phyloP scores from a whole-genome alignment of 2,329 filamentous ascomycete species.

The Fusarium sp. region DNA sequence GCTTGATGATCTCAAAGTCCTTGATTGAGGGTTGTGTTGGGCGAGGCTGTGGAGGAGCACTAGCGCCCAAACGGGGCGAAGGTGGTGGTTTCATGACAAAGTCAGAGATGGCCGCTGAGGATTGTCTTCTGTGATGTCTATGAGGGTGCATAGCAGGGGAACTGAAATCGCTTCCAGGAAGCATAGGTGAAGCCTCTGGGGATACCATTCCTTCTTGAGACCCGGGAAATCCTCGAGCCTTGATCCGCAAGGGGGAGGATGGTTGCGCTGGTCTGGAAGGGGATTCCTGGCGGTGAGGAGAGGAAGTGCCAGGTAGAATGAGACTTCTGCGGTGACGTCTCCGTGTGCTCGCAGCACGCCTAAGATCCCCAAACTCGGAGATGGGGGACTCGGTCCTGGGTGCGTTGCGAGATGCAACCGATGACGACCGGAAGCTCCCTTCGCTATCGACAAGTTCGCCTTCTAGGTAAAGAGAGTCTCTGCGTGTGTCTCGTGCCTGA shows the following conservation, averaged over 20 bases:
- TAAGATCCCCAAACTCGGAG: slow-evolving; percentile 82
- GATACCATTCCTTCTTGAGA: slow-evolving; percentile 77
- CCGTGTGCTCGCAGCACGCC: slow-evolving; percentile 79
- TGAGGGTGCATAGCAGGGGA: slow-evolving; percentile 73
- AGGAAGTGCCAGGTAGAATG: slow-evolving; percentile 81
- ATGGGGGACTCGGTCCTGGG: slow-evolving; percentile 88
- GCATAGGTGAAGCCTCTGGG: slow-evolving; percentile 88
- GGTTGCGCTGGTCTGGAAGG: slow-evolving; percentile 83
- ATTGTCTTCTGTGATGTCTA: slow-evolving; percentile 86
- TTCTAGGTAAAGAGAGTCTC: slow-evolving; percentile 82
- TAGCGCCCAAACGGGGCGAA: slow-evolving; percentile 83
- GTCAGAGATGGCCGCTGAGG: slow-evolving; percentile 86
- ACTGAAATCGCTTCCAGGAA: slow-evolving; percentile 83
- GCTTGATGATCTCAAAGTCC: slow-evolving; percentile 99
- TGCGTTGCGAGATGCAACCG: slow-evolving; percentile 73
- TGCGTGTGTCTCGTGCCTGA: slow-evolving; percentile 72
- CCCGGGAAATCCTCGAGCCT: slow-evolving; percentile 74
- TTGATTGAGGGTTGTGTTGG: slow-evolving; percentile 96
- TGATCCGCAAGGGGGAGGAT: slow-evolving; percentile 89
- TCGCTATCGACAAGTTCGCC: slow-evolving; percentile 90
- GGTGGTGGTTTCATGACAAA: slow-evolving; percentile 74
- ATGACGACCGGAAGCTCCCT: slow-evolving; percentile 85
- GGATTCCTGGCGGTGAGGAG: slow-evolving; percentile 87
- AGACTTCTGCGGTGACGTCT: slow-evolving; percentile 90
- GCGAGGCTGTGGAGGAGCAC: slow-evolving; percentile 83